Base-by-base conservation (phyloP, 345 rosid species). In the Eucalyptus tenuipes region DNA sequence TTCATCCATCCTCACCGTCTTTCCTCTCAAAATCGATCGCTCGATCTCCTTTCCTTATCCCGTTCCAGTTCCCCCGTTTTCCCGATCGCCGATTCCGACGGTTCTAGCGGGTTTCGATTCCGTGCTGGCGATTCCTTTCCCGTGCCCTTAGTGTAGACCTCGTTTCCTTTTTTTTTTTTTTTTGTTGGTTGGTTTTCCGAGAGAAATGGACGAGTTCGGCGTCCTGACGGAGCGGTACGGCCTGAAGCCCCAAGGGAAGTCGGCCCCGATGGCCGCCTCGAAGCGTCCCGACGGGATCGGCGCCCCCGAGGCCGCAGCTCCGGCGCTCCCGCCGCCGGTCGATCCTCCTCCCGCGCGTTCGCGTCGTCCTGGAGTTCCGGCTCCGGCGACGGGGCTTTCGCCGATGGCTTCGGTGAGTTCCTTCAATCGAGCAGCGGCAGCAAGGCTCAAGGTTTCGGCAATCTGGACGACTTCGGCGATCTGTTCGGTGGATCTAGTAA, bases 171-270 rank as follows among this genome's bases (percentile, higher is more conserved):
- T 49, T 6, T 6, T 49, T 48, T 48, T 13, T 86, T 86, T n/a
- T n/a, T n/a, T n/a, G n/a, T n/a, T n/a, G n/a, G n/a, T n/a, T n/a
- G 37, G 33, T 86, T 57, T n/a, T 5, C 1, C 49, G 82, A 18
- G 59, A 49, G 55, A 14, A 3, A 95, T 97, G 99, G 99, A 97
- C 85, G 96, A 95, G 87, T 96, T 97, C 86, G 96, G 97, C 84
- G 96, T 94, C 42, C 92, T 96, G 37, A 97, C 99, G 86, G 96
- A 96, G 94, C 93, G 94, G 31, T 96, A 90, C 64, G 98, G 99
- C 87, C 88, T 97, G 29, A 97, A 96, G 87, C 95, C 96, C 8
- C 99, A 96, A 89, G 98, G 98, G 5, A 96, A 96, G 93, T 94
- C 98, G 55, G 95, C 97, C 91, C 98, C 98, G 3, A 96, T 96